Evolutionary conservation across 148 eudicot species (phyloP), one percentile per base, ranked within the genome.

Genomic region (Amaranthus hypochondriacus): DNA sequence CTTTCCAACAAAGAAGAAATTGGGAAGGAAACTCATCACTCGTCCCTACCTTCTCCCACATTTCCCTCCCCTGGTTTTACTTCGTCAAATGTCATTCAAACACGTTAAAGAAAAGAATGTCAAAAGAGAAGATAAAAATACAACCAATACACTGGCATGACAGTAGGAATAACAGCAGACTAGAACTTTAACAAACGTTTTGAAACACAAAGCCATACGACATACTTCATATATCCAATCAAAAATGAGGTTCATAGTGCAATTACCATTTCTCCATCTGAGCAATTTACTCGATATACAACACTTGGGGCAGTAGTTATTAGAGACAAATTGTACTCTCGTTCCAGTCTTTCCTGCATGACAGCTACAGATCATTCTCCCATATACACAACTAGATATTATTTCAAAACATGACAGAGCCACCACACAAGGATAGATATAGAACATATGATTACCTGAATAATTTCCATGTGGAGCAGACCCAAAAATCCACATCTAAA

Each of bases 251-350:
- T 48, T 39, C 0, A 47, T 9, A 61, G 50, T 13, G 63, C 78
- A 77, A 63, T 89, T 92, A 96, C 99, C 84, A 67, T 84, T 75
- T 92, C 96, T 87, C 88, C 96, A 77, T 84, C 73, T 48, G 81
- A 79, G 77, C 88, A 87, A 78, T 77, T 81, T 71, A 96, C 96
- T 83, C 84, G 81, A 78, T 96, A 96, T 57, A 96, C 99, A 65
- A 96, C 99, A 90, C 99, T 96, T 51, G 99, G 99, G 56, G 99
- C 99, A 70, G 99, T 96, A 66, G 97, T 96, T 82, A 96, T 96
- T 56, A 96, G 84, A 44, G 88, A 84, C 80, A 96, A 83, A 83
- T 87, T 88, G 78, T 96, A 96, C 78, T 96, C 99, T 74, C 99
- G 89, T 79, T 96, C 99, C 66, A 96, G 89, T 88, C 99, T 92